Percentiles rank a stretch among this genome's conserved stretches.
Evolutionary conservation across 257 asterid genomes (phyloP).

Genomic region (Parsonsia alboflavescens): DNA sequence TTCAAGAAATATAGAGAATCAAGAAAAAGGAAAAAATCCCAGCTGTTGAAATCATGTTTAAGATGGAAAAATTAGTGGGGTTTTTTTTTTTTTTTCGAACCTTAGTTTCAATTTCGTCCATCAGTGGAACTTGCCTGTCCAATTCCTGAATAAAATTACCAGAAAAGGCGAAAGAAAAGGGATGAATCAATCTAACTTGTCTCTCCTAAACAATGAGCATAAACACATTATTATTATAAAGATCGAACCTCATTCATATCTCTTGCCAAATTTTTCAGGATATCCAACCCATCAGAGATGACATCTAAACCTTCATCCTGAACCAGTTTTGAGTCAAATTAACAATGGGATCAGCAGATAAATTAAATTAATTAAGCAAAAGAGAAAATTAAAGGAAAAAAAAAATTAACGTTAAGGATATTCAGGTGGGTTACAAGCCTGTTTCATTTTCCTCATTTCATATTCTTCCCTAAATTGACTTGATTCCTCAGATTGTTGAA

Average conservation of each 20-base stretch:
- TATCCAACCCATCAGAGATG: slow-evolving; percentile 74
- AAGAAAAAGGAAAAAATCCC: not conserved
- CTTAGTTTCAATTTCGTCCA: slow-evolving; percentile 87
- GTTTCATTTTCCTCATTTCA: slow-evolving; percentile 84
- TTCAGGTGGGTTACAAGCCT: slow-evolving; percentile 57
- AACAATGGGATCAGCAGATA: not conserved
- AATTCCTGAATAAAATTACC: slow-evolving; percentile 47
- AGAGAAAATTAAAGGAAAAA: too few relatives aligned
- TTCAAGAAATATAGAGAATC: slow-evolving; percentile 8
- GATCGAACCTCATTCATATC: slow-evolving; percentile 84
- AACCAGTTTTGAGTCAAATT: slow-evolving; percentile 8
- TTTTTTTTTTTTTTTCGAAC: slow-evolving; percentile 21
- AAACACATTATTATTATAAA: not conserved
- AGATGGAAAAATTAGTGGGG: not conserved
- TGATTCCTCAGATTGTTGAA: slow-evolving; percentile 59
- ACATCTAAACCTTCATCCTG: slow-evolving; percentile 83
- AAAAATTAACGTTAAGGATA: too few relatives aligned
- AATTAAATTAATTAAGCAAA: too few relatives aligned
- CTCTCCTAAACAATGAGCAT: not conserved
- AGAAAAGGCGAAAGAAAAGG: too few relatives aligned
- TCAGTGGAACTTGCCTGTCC: slow-evolving; percentile 84
- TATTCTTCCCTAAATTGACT: slow-evolving; percentile 65
- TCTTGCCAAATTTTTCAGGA: slow-evolving; percentile 65
- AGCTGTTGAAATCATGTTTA: not conserved
- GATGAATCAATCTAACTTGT: not conserved